Evolutionary conservation across 2,329 filamentous ascomycete species (phyloP).

Genomic region (Phyllosticta ampelicida): DNA sequence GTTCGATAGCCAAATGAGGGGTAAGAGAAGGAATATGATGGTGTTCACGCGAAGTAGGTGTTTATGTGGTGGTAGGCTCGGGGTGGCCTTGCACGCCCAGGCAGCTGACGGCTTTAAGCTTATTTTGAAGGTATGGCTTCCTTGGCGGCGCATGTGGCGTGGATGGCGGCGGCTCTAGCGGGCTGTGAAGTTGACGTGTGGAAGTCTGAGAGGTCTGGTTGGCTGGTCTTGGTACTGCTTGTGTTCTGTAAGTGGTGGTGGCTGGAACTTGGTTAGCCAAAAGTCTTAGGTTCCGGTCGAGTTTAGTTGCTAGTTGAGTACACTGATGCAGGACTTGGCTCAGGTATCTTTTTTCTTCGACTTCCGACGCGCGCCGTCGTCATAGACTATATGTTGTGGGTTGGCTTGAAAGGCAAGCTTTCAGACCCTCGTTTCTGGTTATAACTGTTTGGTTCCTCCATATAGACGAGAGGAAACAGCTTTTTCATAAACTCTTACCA

Average conservation of each 20-base stretch:
- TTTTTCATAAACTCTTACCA: neutral
- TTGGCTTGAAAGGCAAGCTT: neutral
- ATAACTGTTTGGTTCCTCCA: neutral
- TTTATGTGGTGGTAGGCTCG: neutral
- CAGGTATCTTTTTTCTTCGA: neutral
- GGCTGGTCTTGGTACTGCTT: neutral
- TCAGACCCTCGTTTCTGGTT: neutral
- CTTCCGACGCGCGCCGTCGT: neutral
- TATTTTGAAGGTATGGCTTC: neutral
- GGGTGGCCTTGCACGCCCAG: neutral
- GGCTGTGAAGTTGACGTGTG: neutral
- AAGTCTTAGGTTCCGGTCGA: neutral
- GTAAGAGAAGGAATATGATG: neutral
- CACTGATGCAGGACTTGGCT: neutral
- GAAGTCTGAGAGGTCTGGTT: neutral
- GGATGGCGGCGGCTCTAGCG: neutral
- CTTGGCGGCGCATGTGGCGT: neutral
- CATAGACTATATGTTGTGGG: neutral
- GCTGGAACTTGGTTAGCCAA: neutral
- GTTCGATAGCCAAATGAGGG: neutral
- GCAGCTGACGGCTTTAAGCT: neutral
- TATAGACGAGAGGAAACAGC: neutral
- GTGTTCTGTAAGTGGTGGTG: neutral
- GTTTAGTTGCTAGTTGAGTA: neutral
- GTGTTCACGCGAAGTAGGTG: neutral